Conservation (phyloP, 768 basidiomycete species). For the Macrolepiota fuliginosa region DNA sequence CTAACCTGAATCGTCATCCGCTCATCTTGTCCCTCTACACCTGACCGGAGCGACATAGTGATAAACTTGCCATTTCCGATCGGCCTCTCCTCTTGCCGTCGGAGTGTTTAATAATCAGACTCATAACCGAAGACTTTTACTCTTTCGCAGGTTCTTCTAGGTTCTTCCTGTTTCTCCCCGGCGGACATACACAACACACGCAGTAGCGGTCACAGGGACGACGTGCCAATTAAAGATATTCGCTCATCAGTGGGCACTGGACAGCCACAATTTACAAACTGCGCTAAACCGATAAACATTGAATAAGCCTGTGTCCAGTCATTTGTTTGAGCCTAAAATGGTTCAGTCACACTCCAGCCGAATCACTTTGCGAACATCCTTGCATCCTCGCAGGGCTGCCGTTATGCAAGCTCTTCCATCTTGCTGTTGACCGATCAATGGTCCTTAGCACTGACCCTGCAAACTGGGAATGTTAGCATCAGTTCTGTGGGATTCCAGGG, state of each 20-base stretch:
- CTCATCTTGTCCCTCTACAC: background rate
- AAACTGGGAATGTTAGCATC: background rate
- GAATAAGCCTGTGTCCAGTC: background rate
- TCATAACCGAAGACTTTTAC: background rate
- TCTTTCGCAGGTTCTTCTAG: too few relatives aligned
- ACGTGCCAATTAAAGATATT: background rate
- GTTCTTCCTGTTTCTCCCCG: too few relatives aligned
- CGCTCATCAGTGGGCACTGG: background rate
- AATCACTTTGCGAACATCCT: background rate
- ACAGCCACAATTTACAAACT: background rate
- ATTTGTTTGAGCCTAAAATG: slow-evolving; percentile 1
- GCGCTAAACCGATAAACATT: background rate
- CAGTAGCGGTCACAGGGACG: background rate
- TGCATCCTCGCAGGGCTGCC: background rate
- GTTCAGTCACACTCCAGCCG: background rate
- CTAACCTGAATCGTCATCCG: background rate
- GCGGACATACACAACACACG: background rate
- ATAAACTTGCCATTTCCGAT: background rate
- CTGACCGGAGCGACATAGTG: background rate
- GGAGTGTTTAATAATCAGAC: background rate
- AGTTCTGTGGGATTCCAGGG: background rate
- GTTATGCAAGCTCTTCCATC: background rate
- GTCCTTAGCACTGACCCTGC: background rate
- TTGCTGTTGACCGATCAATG: background rate
- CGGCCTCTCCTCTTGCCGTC: slow-evolving; percentile 1